Evolutionary conservation across 2,329 filamentous ascomycete species (phyloP).

Genomic region (Scolecobasidium constrictum): DNA sequence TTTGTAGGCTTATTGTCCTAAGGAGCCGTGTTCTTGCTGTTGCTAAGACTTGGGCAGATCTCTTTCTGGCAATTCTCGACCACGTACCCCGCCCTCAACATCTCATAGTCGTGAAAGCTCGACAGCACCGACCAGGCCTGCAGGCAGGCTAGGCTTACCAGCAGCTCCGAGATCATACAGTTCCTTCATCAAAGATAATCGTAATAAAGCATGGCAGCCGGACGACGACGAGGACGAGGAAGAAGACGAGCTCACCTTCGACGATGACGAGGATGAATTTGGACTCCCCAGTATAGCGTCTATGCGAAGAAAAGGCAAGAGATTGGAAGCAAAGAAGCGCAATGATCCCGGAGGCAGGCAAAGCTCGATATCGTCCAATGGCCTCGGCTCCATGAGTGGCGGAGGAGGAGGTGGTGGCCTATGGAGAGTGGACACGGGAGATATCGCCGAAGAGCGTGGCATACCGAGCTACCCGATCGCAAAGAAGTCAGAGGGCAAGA

Average conservation of each 20-base stretch:
- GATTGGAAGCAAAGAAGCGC: constrained; percentile 30
- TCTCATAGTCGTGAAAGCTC: constrained; percentile 48
- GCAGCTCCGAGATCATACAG: constrained; percentile 62
- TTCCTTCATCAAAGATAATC: constrained; percentile 68
- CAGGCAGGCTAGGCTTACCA: constrained; percentile 40
- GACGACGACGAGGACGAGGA: constrained; percentile 47
- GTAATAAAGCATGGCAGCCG: constrained; percentile 72
- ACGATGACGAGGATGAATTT: constrained; percentile 90
- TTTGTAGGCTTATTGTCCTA: constrained; percentile 56
- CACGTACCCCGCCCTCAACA: constrained; percentile 60
- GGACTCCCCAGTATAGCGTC: constrained; percentile 85
- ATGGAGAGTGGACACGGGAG: constrained; percentile 71
- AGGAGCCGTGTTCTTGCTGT: too few species aligned
- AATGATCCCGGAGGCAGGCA: constrained; percentile 28
- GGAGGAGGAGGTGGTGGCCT: constrained; percentile 13
- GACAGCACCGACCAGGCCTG: constrained; percentile 43
- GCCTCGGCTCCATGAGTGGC: constrained; percentile 1
- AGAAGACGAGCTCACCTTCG: constrained; percentile 67
- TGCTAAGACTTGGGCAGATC: constrained; percentile 37
- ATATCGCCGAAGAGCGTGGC: constrained; percentile 86
- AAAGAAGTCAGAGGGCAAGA: constrained; percentile 88
- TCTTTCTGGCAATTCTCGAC: constrained; percentile 52
- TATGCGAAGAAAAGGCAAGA: constrained; percentile 63
- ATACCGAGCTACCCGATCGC: constrained; percentile 74
- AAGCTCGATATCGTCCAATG: constrained; percentile 4